Evolutionary conservation across 345 rosid species (phyloP).

Genomic region (Pelargonium nanum): DNA sequence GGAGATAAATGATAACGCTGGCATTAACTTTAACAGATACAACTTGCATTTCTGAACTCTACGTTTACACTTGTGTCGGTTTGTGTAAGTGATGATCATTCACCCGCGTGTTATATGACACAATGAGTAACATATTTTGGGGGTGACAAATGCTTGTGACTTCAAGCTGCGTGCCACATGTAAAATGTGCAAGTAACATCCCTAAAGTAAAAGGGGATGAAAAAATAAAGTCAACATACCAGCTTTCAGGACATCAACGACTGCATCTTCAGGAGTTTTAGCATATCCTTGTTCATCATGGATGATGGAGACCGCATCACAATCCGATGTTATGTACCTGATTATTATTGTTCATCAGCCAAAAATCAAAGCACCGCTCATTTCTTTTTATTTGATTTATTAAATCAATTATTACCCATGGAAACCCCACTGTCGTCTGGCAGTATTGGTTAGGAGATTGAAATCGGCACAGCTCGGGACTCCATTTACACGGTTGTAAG

Average conservation of each 20-base stretch:
- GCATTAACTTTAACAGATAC: neutral
- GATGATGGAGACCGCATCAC: conserved; percentile 76
- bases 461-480: conserved; percentile 64
- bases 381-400: neutral
- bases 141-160: too few relatives aligned
- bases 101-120: too few relatives aligned
- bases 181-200: too few relatives aligned
- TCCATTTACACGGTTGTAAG: conserved; percentile 74
- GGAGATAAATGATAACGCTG: neutral
- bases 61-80: too few relatives aligned
- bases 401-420: conserved; percentile 40
- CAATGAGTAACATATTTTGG: too few relatives aligned
- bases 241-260: conserved; percentile 66
- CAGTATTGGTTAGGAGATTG: conserved; percentile 46
- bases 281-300: conserved; percentile 50
- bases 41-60: neutral
- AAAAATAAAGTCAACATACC: conserved; percentile 27
- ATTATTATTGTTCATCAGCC: neutral
- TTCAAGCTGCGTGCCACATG: neutral
- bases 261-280: conserved; percentile 77
- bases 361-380: neutral
- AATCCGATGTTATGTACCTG: conserved; percentile 83
- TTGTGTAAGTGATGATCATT: too few relatives aligned
- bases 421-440: conserved; percentile 62
- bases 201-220: too few relatives aligned